Conservation (phyloP, 495 filamentous ascomycete genomes). For the Apiosordaria backusii region DNA sequence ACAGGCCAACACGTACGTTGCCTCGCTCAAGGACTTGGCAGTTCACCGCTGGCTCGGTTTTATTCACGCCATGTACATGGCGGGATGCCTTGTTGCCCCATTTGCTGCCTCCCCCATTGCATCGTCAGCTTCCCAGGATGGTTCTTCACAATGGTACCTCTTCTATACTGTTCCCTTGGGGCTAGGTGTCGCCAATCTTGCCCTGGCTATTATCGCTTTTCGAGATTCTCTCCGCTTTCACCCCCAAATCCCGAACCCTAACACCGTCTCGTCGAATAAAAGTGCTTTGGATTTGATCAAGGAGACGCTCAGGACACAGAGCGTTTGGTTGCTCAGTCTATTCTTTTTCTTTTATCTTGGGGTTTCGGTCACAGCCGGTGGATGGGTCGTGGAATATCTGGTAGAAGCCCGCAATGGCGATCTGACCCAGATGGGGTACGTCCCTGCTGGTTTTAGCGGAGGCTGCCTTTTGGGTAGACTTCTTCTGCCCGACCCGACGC, state of each 20-base stretch:
- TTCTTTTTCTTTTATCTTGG: conserved; percentile 53
- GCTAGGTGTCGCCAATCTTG: conserved; percentile 41
- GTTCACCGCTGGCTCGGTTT: conserved; percentile 56
- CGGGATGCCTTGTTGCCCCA: conserved; percentile 49
- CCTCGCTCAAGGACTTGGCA: conserved; percentile 33
- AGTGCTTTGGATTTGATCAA: conserved; percentile 29
- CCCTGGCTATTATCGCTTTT: conserved; percentile 36
- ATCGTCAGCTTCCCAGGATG: conserved; percentile 14
- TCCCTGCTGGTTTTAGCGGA: conserved; percentile 66
- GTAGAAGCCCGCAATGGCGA: conserved; percentile 61
- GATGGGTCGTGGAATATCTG: conserved; percentile 61
- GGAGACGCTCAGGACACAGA: conserved; percentile 27
- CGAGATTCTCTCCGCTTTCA: conserved; percentile 27
- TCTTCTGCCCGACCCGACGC: conserved; percentile 52
- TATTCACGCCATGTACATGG: conserved; percentile 55
- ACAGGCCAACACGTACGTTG: conserved; percentile 51
- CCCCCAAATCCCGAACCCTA: not conserved
- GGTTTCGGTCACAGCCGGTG: conserved; percentile 43
- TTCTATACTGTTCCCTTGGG: conserved; percentile 46
- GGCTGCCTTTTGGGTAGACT: conserved; percentile 55
- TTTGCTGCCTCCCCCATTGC: conserved; percentile 50
- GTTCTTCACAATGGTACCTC: conserved; percentile 35
- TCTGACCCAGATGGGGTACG: conserved; percentile 60
- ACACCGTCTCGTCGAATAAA: conserved; percentile 11
- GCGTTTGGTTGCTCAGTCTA: conserved; percentile 47